Percentiles rank a stretch among this genome's conserved stretches.
Conservation (phyloP, 2,329 filamentous ascomycete species). For the Shiraia bambusicola region DNA sequence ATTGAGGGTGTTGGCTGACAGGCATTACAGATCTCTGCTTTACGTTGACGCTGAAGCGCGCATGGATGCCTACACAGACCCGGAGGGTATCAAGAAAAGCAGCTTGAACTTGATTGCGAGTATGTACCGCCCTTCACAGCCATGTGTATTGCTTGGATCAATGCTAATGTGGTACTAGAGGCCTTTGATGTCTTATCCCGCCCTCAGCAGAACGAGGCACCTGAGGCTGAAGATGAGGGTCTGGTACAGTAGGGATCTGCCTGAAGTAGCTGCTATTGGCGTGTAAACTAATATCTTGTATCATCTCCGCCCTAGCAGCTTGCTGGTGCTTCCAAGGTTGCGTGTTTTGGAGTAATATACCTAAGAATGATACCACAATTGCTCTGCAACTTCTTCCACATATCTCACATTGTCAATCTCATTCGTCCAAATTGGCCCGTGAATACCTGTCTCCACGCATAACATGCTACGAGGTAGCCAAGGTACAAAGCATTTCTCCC, state of each 20-base stretch:
- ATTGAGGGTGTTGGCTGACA: constrained; percentile 3
- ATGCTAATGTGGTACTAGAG: constrained; percentile 17
- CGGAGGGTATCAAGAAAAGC: constrained; percentile 66
- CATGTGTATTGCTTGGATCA: neutral
- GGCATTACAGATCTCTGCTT: constrained; percentile 65
- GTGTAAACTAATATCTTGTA: constrained; percentile 32
- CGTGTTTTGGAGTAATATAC: constrained; percentile 3
- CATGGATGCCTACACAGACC: constrained; percentile 63
- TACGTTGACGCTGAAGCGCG: constrained; percentile 80
- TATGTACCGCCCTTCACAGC: constrained; percentile 53
- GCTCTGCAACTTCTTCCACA: neutral
- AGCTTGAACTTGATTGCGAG: constrained; percentile 75
- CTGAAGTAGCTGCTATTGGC: constrained; percentile 11
- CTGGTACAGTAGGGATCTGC: constrained; percentile 32
- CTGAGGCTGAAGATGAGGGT: constrained; percentile 37
- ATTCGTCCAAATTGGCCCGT: too few relatives aligned
- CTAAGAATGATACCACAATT: constrained; percentile 20
- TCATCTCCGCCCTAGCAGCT: constrained; percentile 32
- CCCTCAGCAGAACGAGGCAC: constrained; percentile 21
- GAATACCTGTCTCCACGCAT: too few relatives aligned
- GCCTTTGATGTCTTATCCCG: constrained; percentile 40
- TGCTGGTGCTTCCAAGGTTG: constrained; percentile 6
- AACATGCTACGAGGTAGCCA: too few relatives aligned
- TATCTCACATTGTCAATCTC: neutral
- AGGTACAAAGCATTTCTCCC: neutral